A percentile compares a stretch with the other conserved stretches of the same genome.
phyloP scores from a whole-genome alignment of 1,139 yeast genomes.

The Kodamaea sp. region DNA sequence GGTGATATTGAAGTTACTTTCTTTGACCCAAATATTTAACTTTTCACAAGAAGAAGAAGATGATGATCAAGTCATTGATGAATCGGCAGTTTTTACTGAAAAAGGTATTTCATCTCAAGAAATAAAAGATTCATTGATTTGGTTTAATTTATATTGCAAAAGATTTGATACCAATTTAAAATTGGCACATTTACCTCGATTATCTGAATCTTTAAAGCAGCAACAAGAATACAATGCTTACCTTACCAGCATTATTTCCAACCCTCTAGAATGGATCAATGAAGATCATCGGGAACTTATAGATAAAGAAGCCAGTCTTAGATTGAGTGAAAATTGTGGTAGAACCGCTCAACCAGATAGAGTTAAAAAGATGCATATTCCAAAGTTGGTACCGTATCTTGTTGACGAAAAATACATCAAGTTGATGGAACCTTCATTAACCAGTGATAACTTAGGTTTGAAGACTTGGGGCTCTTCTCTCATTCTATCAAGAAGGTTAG shows the following conservation, averaged over 20 bases:
- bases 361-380: conserved; percentile 44
- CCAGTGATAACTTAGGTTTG: conserved; percentile 82
- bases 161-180: conserved; percentile 24
- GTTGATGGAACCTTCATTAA: conserved; percentile 78
- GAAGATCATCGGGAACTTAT: conserved; percentile 40
- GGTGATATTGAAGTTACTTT: conserved; percentile 46
- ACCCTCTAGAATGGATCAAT: conserved; percentile 50
- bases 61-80: conserved; percentile 14
- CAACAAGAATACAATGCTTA: conserved; percentile 45
- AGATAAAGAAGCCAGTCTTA: conserved; percentile 51
- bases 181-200: conserved; percentile 25
- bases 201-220: conserved; percentile 24
- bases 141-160: conserved; percentile 41
- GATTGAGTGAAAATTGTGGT: conserved; percentile 83
- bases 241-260: conserved; percentile 62
- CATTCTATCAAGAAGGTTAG: conserved; percentile 57
- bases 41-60: conserved; percentile 31
- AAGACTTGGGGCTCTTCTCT: conserved; percentile 96
- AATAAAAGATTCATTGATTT: conserved; percentile 27
- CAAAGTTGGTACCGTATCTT: conserved; percentile 22
- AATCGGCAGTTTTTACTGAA: conserved; percentile 18
- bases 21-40: conserved; percentile 53
- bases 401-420: conserved; percentile 26
- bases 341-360: conserved; percentile 79
- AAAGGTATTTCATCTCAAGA: conserved; percentile 24